phyloP scores from a whole-genome alignment of 352 stramenopile genomes.

The Phytophthora niederhauseri region DNA sequence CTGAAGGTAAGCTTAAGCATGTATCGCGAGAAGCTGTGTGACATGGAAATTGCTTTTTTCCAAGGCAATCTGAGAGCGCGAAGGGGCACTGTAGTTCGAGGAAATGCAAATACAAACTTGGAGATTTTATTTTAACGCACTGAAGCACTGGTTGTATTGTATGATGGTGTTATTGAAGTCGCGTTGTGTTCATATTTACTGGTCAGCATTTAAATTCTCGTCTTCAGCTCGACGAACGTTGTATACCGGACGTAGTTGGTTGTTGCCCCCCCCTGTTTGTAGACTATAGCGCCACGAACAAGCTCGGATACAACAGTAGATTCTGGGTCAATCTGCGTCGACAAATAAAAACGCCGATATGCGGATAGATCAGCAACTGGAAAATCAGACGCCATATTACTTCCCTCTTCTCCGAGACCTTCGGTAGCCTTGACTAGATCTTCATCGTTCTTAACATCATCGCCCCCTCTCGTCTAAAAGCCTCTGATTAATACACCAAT shows the following conservation, averaged over 20 bases:
- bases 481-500: conserved; percentile 2
- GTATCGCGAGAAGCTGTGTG: conserved; percentile 6
- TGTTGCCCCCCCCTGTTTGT: conserved; percentile 3
- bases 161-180: neutral
- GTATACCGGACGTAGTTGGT: neutral
- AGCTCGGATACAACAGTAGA: neutral
- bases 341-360: conserved; percentile 10
- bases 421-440: neutral
- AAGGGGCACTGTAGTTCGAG: neutral
- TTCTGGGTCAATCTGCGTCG: neutral
- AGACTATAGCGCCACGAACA: neutral
- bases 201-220: neutral
- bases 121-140: neutral
- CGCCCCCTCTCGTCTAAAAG: neutral
- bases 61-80: neutral
- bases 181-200: neutral
- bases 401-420: neutral
- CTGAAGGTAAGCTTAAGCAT: neutral
- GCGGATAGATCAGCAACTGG: neutral
- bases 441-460: neutral
- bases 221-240: neutral
- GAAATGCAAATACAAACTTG: neutral
- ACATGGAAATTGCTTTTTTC: conserved; percentile 8
- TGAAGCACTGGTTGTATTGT: neutral
- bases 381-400: neutral